Evolutionary conservation across 1,284 basidiomycete species (phyloP), one percentile per base, ranked within the genome.

Genomic region (Tilletia indica): DNA sequence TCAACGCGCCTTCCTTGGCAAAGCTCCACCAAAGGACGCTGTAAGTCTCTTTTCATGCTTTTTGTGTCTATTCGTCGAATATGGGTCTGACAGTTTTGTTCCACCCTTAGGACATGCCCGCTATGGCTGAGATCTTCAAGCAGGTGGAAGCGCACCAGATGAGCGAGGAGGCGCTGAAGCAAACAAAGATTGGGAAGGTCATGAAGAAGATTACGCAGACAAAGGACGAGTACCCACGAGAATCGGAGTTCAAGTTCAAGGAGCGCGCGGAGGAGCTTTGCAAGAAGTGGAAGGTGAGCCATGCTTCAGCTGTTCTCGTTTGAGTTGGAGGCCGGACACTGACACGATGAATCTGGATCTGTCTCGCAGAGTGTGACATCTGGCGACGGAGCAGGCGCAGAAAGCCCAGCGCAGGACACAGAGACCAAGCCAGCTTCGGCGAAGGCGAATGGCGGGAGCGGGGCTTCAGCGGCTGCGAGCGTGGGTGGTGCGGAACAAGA

Each of bases 171-270:
- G 93, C 94, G 81, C 89, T 96, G 67, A 71, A 74, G 61, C 91
- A 90, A 87, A 95, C 95, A 74, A 97, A 97, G 88, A 97, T 98
- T 82, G 93, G 92, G 86, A 98, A 98, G 86, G 95, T 99, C 68
- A 95, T 97, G 92, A 92, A 94, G 82, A 93, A 94, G 85, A 95
- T 97, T 80, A 88, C 92, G 61, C 88, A 90, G 39, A 87, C 95
- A 25, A 75, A 86, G 21, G 88, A 88, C 87, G 81, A 76, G 38
- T 90, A 97, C 34, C 93, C 95, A 14, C 87, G 90, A 71, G 91
- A 97, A 81, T 90, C 89, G 48, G 90, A 96, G 83, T 93, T 91
- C 87, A 88, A 92, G 77, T 95, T 98, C 88, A 90, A 90, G 70
- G 88, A 90, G 36, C 91, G 95, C 45, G 86, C 87, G 3, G 76